phyloP scores from a whole-genome alignment of 176 grass and related monocot genomes.

The Metroxylon sagu region DNA sequence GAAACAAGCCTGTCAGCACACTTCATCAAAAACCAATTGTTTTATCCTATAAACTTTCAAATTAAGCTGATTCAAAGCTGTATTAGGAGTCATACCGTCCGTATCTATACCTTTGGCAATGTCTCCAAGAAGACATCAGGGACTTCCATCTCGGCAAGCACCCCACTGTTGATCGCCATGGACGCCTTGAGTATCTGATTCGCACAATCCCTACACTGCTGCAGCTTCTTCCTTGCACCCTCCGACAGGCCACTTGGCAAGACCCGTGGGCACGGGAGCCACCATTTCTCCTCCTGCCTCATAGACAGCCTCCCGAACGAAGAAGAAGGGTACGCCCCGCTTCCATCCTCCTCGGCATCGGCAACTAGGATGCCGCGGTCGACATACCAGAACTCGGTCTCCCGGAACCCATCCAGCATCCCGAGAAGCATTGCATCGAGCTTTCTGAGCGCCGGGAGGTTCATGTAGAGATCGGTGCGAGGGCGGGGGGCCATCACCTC shows the following conservation, averaged over 20 bases:
- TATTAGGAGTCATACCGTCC: too few relatives aligned
- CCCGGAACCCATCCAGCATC: constrained; percentile 76
- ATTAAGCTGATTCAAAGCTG: too few relatives aligned
- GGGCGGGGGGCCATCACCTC: constrained; percentile 93
- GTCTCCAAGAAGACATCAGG: constrained; percentile 77
- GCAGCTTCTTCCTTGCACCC: constrained; percentile 75
- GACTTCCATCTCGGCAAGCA: constrained; percentile 90
- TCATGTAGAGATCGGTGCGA: constrained; percentile 87
- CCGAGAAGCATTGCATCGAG: constrained; percentile 89
- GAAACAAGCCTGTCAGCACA: too few relatives aligned
- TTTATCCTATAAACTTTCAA: too few relatives aligned
- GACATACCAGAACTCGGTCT: constrained; percentile 90
- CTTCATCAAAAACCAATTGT: too few relatives aligned
- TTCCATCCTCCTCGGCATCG: constrained; percentile 37
- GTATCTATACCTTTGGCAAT: constrained; percentile 66
- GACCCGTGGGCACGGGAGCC: constrained; percentile 79
- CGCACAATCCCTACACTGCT: constrained; percentile 80
- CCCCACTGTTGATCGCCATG: constrained; percentile 91
- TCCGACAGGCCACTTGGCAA: constrained; percentile 68
- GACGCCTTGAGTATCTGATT: constrained; percentile 98
- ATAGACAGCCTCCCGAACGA: constrained; percentile 53
- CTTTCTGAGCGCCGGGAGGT: constrained; percentile 91
- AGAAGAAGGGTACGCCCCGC: constrained; percentile 23
- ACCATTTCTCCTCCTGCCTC: constrained; percentile 98
- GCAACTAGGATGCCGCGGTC: constrained; percentile 73